Evolutionary conservation across 2,329 filamentous ascomycete genomes (phyloP), one percentile per base, ranked within the genome.

Genomic region (Fusarium sarcochroum): DNA sequence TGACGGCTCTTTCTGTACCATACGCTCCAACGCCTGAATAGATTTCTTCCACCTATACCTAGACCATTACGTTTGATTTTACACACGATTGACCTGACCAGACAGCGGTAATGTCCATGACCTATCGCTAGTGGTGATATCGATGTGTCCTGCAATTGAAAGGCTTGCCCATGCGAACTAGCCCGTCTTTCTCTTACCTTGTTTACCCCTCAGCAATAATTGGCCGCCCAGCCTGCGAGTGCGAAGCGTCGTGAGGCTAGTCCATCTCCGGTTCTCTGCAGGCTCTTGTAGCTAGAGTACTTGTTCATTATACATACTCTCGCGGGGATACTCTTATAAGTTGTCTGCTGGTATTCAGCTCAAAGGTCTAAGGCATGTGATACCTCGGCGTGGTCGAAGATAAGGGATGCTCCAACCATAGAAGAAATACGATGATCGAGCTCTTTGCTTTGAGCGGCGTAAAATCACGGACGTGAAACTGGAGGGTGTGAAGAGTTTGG

Each of bases 21-120:
- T 76, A 76, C 70, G 71, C 73, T 72, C 71, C 72, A 70, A 75
- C 60, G 70, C 73, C 73, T 75, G 71, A 75, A 75, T 75, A 75
- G 72, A 76, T 68, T 73, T 73, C 64, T 73, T 73, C 53, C 62
- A 68, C 58, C 30, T 58, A 37, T 63, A 53, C 54, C 44, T 53
- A 62, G 60, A 53, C 32, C 35, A 34, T 60, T 42, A 23, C 20
- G 42, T 45, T 54, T 51, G 53, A 66, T 30, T 38, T 69, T 40
- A 10, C 10, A 30, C 10, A 45, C 13, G 27, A 27, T 17, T 17
- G 23, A 25, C 21, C 34, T 45, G 21, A 54, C 15, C 13, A 40
- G 17, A 23, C 17, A 21, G 27, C 25, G 32, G 4, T 18, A 10
- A 20, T 23, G 23, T n/a, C 8, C 13, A 54, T 42, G 32, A 15